phyloP scores from a whole-genome alignment of 2,329 filamentous ascomycete species.

The Aspergillus sp. region DNA sequence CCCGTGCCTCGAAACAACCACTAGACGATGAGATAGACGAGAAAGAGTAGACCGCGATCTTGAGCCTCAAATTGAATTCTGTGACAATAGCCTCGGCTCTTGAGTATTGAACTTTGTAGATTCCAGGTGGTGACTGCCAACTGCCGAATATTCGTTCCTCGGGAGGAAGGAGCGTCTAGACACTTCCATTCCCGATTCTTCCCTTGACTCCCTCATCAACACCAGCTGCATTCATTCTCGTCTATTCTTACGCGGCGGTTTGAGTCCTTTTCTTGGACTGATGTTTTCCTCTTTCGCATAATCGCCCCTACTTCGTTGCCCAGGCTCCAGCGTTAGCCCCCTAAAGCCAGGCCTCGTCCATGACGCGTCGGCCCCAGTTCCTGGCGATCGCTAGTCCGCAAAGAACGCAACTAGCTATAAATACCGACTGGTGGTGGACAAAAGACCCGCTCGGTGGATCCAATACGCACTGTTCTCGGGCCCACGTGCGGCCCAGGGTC shows the following conservation, averaged over 20 bases:
- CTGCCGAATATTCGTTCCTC: no score
- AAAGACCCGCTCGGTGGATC: not conserved
- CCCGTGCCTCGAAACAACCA: slow-evolving; percentile 51
- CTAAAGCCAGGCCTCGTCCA: not conserved
- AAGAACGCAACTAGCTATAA: not conserved
- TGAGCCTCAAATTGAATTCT: not conserved
- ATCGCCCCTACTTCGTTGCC: no score
- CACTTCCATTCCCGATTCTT: not conserved
- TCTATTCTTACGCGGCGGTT: not conserved
- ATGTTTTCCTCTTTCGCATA: no score
- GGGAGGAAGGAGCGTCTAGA: not conserved
- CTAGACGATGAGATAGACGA: not conserved
- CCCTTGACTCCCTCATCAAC: not conserved
- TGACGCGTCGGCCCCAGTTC: not conserved
- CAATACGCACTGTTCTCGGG: not conserved
- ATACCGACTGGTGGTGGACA: not conserved
- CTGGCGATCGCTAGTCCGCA: not conserved
- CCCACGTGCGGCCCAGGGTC: not conserved
- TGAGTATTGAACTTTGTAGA: no score
- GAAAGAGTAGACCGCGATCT: no score
- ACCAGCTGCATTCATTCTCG: not conserved
- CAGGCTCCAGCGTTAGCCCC: no score
- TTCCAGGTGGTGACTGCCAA: no score
- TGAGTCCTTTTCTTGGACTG: no score
- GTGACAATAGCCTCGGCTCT: not conserved